Evolutionary conservation across 2,329 filamentous ascomycete genomes (phyloP).

Genomic region (Tothia fuscella): DNA sequence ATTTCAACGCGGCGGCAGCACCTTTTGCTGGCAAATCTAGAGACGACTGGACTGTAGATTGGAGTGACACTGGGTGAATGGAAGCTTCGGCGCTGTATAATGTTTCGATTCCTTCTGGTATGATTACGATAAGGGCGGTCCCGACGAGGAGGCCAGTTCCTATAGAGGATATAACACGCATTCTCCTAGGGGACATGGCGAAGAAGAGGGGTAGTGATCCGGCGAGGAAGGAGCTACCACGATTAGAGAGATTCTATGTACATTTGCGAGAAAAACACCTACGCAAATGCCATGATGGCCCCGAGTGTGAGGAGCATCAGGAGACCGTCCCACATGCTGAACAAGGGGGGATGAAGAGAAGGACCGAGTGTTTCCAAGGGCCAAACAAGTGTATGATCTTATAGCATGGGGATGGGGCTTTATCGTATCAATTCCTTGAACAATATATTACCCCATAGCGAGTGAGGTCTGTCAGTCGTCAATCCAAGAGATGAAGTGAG

Average conservation of each 20-base stretch:
- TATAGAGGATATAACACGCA: constrained; percentile 81
- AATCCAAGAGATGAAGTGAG: no score
- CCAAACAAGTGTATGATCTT: no score
- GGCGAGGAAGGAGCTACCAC: constrained; percentile 73
- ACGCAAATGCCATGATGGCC: constrained; percentile 55
- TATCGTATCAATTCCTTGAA: no score
- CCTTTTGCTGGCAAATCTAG: neutral
- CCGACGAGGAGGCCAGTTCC: constrained; percentile 91
- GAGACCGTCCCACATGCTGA: constrained; percentile 48
- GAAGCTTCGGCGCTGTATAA: constrained; percentile 48
- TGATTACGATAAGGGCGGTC: constrained; percentile 91
- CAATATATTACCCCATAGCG: no score
- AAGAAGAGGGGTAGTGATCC: constrained; percentile 85
- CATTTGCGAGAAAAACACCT: constrained; percentile 20
- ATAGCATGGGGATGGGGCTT: no score
- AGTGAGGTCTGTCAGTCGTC: no score
- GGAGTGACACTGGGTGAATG: neutral
- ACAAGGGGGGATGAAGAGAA: no score
- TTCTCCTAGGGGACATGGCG: constrained; percentile 71
- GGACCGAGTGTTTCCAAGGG: no score
- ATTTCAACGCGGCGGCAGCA: neutral
- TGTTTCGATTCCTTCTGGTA: constrained; percentile 90
- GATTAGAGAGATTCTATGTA: constrained; percentile 14
- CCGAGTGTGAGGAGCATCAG: constrained; percentile 53
- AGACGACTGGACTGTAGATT: neutral